Evolutionary conservation across 805 yeast genomes (phyloP), one percentile per base, ranked within the genome.

Genomic region (Pichia ethanolica): DNA sequence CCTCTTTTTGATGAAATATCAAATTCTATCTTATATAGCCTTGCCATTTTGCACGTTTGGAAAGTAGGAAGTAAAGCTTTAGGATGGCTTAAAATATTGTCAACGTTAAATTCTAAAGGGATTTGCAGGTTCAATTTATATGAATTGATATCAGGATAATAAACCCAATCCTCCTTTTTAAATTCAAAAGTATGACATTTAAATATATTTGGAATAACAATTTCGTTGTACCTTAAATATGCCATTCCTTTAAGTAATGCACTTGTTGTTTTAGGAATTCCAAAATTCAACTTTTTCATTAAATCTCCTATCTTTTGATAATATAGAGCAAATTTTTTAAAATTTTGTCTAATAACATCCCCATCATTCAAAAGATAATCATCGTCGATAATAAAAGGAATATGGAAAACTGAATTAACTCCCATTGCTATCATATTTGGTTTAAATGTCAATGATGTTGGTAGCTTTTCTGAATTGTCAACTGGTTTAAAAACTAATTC

Each of bases 341-440:
- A 36, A 10, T 40, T 13, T 8, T 42, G 14, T 20, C 44, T 40
- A 25, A 48, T 30, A 10, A 39, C 41, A 13, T 35, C 34, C 2
- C 35, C 26, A 34, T 34, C 41, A 6, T 49, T 34, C 4, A 43
- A n/a, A 25, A 56, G 36, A 35, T 46, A 53, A 9, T 40, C 30
- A 5, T 47, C 34, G 33, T 58, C 61, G 25, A 58, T 40, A 5
- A 56, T 49, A 14, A 59, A 47, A 5, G 62, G 62, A 10, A 56
- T 51, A 1, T 53, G 36, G 13, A 42, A 36, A 2, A 50, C 45
- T 5, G 62, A 58, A 20, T 53, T 48, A 3, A 59, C 26, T 7
- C 50, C 51, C 6, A 53, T 44, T 2, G 53, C 50, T 26, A 40
- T 39, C 35, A 59, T 43, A 25, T 41, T 25, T 10, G 61, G 59